A percentile compares a stretch with the other conserved stretches of the same genome.
Conservation (phyloP, 129 eudicot genomes). For the Centrapalus pauciflorus region DNA sequence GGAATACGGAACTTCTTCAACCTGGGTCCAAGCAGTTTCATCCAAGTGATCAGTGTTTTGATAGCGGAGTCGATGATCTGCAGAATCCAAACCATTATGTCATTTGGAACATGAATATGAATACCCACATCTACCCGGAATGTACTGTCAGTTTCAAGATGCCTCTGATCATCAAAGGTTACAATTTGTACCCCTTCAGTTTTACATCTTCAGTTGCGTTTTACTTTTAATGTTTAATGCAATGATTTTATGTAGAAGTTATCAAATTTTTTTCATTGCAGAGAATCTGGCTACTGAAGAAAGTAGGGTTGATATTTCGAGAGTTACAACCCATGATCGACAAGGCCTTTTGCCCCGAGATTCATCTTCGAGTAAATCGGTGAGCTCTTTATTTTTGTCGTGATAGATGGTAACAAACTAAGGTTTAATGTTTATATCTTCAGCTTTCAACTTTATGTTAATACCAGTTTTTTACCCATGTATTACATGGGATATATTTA, state of each 20-base stretch:
- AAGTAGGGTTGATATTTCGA: constrained; percentile 24
- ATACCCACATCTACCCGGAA: constrained; percentile 77
- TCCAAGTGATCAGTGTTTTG: constrained; percentile 62
- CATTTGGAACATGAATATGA: constrained; percentile 73
- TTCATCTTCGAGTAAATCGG: constrained; percentile 22
- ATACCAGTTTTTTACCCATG: no score
- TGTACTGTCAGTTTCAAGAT: constrained; percentile 65
- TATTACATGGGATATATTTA: no score
- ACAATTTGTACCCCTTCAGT: constrained; percentile 5
- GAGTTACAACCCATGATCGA: constrained; percentile 19
- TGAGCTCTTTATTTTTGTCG: not conserved
- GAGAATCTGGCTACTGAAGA: constrained; percentile 22
- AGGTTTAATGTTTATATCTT: not conserved
- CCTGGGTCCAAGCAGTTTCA: constrained; percentile 67
- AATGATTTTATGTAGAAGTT: not conserved
- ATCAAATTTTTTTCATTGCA: not conserved
- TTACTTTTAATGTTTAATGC: not conserved
- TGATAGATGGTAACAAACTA: not conserved
- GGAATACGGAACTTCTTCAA: constrained; percentile 67
- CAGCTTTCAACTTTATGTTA: not conserved
- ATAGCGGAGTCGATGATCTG: constrained; percentile 82
- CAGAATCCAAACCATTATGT: constrained; percentile 64
- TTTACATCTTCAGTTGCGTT: not conserved
- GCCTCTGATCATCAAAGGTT: constrained; percentile 53
- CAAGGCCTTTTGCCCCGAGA: constrained; percentile 6